Percentiles rank a stretch among this genome's conserved stretches.
Evolutionary conservation across 495 filamentous ascomycete species (phyloP).

Genomic region (Cercophora scortea): DNA sequence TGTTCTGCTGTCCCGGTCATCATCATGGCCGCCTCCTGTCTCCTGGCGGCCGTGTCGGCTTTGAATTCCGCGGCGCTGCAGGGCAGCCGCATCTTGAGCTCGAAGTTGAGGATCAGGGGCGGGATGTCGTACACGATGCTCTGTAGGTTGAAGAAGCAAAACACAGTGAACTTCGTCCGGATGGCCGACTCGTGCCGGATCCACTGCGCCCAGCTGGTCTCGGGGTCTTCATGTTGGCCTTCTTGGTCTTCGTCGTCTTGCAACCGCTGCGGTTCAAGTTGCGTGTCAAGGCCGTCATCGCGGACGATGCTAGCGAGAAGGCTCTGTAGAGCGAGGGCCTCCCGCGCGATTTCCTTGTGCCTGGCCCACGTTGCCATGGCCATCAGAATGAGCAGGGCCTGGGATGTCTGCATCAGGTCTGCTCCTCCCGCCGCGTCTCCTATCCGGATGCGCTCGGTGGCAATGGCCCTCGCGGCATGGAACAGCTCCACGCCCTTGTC

Average conservation of each 20-base stretch:
- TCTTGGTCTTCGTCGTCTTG: not conserved
- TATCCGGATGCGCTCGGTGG: not conserved
- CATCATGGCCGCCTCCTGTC: constrained; percentile 20
- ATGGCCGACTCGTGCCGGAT: constrained; percentile 39
- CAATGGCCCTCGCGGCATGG: constrained; percentile 8
- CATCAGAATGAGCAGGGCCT: constrained; percentile 8
- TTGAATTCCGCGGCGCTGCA: constrained; percentile 46
- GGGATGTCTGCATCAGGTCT: constrained; percentile 5
- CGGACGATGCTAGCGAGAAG: constrained; percentile 5
- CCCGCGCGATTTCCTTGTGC: not conserved
- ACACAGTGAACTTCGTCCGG: constrained; percentile 46
- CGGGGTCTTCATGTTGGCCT: constrained; percentile 14
- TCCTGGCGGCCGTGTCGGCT: constrained; percentile 37
- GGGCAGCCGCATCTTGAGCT: constrained; percentile 44
- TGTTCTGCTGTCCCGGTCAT: not conserved
- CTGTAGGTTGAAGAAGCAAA: constrained; percentile 49
- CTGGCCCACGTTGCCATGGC: constrained; percentile 7
- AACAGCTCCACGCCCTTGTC: constrained; percentile 8
- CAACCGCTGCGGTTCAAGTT: no score
- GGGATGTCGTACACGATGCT: constrained; percentile 49
- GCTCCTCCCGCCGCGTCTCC: not conserved
- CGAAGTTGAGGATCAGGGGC: constrained; percentile 42
- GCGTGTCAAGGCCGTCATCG: constrained; percentile 15
- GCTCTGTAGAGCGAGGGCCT: constrained; percentile 2
- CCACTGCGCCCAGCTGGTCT: constrained; percentile 43